phyloP scores from a whole-genome alignment of 148 eudicot genomes.

The Diospyros lotus region DNA sequence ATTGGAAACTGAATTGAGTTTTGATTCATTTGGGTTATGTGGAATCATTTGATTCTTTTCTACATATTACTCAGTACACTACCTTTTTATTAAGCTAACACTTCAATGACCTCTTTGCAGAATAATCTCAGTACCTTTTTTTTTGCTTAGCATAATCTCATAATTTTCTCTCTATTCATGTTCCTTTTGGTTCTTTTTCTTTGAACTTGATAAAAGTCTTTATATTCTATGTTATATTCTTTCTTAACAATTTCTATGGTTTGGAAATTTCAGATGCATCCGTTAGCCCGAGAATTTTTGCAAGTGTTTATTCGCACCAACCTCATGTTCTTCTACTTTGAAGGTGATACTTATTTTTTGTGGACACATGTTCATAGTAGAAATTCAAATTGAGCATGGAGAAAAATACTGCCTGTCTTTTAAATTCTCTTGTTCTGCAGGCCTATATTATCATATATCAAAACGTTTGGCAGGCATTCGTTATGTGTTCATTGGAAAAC shows the following conservation, averaged over 20 bases:
- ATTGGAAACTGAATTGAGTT: neutral
- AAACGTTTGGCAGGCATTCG: slow-evolving; percentile 95
- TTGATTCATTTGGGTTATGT: slow-evolving; percentile 4
- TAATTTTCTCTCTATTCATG: neutral
- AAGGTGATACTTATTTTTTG: slow-evolving; percentile 50
- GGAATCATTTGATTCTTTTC: neutral
- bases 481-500: slow-evolving; percentile 90
- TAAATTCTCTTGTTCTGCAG: slow-evolving; percentile 34
- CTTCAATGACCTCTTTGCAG: neutral
- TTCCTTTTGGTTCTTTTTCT: neutral
- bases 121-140: neutral
- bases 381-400: neutral
- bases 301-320: slow-evolving; percentile 81
- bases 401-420: neutral
- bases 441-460: slow-evolving; percentile 90
- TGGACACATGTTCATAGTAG: neutral
- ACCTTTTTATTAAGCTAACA: neutral
- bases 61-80: neutral
- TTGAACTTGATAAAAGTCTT: neutral
- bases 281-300: slow-evolving; percentile 69
- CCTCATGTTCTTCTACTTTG: slow-evolving; percentile 98
- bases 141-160: neutral
- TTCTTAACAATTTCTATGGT: slow-evolving; percentile 11
- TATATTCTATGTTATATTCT: neutral
- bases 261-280: slow-evolving; percentile 57